Evolutionary conservation across 2,329 filamentous ascomycete genomes (phyloP), one percentile per base, ranked within the genome.

Genomic region (Calycina marina): DNA sequence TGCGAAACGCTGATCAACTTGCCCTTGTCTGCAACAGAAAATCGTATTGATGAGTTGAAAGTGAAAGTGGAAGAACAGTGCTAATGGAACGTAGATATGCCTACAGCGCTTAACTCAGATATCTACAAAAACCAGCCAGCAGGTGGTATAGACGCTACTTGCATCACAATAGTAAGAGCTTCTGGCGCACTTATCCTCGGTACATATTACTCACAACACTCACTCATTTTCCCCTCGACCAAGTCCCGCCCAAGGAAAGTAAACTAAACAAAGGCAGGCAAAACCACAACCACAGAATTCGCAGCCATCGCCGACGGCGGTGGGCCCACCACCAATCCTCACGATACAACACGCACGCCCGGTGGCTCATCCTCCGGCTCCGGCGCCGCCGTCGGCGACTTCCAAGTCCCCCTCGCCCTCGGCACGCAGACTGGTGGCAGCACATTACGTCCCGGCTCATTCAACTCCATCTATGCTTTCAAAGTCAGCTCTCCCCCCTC

Each of bases 331-430:
- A 47, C 52, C 3, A 81, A 81, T 46, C 71, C 75, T 0, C 65
- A 69, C 38, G 56, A 65, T 37, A 37, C 54, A 0, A 38, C 36
- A 0, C 59, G 63, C 4, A 79, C 75, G 0, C 75, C 76, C 0
- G 76, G 76, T 1, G 76, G 76, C 28, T 79, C 74, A 0, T 78
- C 72, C 0, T 71, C 72, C 0, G 76, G 77, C 0, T 78, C 74
- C 0, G 76, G 61, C 0, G 73, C 75, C 0, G 73, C 71, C 0
- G 73, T 81, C 0, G 74, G 58, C 5, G 76, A 80, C 40, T 65
- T 67, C 32, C 75, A 80, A 35, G 40, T 63, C 0, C 69, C 73
- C 0, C 44, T 80, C 8, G 63, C 56, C 0, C 54, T 81, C 0
- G 76, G 73, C 0, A 77, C 74, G 0, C 75, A 81, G 45, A 82